These are phyloP conservation scores for Apiospora hydei DNA, from an alignment of 2,329 filamentous ascomycete genomes.

Conservation along the genomic window DNA sequence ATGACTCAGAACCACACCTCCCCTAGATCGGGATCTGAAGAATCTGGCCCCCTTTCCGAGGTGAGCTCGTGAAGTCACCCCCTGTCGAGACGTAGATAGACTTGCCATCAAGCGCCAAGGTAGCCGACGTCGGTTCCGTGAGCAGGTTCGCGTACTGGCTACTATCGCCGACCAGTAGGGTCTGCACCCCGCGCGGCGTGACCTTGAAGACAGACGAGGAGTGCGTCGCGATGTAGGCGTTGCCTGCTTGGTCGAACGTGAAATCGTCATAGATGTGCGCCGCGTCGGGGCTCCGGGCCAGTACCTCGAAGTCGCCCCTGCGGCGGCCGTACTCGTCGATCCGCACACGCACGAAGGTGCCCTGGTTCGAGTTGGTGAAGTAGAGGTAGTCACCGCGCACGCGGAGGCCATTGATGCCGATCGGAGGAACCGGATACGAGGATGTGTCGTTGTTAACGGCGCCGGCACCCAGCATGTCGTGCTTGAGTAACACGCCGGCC, in stretches of 20 bases:
- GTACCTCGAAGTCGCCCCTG: slow-evolving; percentile 30
- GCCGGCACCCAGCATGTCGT: slow-evolving; percentile 28
- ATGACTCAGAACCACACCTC: background rate
- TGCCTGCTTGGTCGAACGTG: slow-evolving; percentile 31
- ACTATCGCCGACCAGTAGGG: slow-evolving; percentile 26
- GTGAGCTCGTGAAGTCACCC: slow-evolving; percentile 24
- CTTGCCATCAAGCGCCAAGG: slow-evolving; percentile 29
- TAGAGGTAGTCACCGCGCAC: slow-evolving; percentile 31
- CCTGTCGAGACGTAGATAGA: slow-evolving; percentile 33
- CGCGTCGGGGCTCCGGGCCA: slow-evolving; percentile 26
- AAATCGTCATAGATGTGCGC: slow-evolving; percentile 32
- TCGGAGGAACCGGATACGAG: slow-evolving; percentile 5
- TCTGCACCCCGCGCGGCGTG: slow-evolving; percentile 31
- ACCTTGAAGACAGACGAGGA: slow-evolving; percentile 32
- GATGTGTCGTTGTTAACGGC: background rate
- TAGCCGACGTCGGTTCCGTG: slow-evolving; percentile 32
- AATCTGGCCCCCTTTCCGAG: slow-evolving; percentile 8
- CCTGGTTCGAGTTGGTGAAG: slow-evolving; percentile 34
- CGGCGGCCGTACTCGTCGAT: slow-evolving; percentile 30
- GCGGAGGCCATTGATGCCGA: slow-evolving; percentile 33
- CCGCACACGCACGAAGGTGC: slow-evolving; percentile 26
- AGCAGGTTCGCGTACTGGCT: slow-evolving; percentile 20
- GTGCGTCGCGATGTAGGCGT: slow-evolving; percentile 32
- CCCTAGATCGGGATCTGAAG: background rate
- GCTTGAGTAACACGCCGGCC: slow-evolving; percentile 29